These are phyloP conservation scores for Filobasidium wieringae DNA, from an alignment of 768 basidiomycete genomes.

Conservation along the genomic window DNA sequence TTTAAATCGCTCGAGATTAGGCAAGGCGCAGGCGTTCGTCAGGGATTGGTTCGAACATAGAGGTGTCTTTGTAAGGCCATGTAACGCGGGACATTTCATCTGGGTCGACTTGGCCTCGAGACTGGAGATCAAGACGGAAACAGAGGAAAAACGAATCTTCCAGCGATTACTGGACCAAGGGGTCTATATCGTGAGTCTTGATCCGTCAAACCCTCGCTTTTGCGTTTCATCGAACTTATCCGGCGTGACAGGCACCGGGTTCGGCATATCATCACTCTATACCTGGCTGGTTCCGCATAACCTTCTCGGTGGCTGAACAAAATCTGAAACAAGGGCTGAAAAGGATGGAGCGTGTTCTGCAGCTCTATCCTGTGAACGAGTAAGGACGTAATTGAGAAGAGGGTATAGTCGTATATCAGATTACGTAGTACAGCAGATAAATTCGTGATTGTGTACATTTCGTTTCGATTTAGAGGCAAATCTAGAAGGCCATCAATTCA, in stretches of 20 bases:
- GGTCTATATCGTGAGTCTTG: conserved; percentile 31
- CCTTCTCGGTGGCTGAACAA: background rate
- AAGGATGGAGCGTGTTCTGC: too few relatives aligned
- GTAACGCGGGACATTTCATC: conserved; percentile 34
- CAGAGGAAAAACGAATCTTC: conserved; percentile 31
- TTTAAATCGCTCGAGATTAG: conserved; percentile 7
- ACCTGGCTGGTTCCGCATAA: conserved; percentile 3
- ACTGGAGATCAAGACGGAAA: conserved; percentile 22
- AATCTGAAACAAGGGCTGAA: background rate
- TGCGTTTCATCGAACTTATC: background rate
- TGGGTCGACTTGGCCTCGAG: conserved; percentile 31
- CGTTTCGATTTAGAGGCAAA: too few relatives aligned
- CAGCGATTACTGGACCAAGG: conserved; percentile 30
- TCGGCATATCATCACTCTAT: conserved; percentile 6
- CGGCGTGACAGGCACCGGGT: conserved; percentile 1
- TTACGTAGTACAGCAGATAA: too few relatives aligned
- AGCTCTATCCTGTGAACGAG: too few relatives aligned
- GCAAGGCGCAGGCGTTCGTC: conserved; percentile 19
- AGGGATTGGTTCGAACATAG: conserved; percentile 28
- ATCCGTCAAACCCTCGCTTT: background rate
- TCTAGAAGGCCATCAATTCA: too few relatives aligned
- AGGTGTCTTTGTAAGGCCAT: conserved; percentile 27
- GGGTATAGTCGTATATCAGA: too few relatives aligned
- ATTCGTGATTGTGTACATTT: too few relatives aligned
- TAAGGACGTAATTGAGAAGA: too few relatives aligned